A percentile compares a stretch with the other conserved stretches of the same genome.
phyloP scores from a whole-genome alignment of 306 rosid genomes.

The Trifolium subterraneum region DNA sequence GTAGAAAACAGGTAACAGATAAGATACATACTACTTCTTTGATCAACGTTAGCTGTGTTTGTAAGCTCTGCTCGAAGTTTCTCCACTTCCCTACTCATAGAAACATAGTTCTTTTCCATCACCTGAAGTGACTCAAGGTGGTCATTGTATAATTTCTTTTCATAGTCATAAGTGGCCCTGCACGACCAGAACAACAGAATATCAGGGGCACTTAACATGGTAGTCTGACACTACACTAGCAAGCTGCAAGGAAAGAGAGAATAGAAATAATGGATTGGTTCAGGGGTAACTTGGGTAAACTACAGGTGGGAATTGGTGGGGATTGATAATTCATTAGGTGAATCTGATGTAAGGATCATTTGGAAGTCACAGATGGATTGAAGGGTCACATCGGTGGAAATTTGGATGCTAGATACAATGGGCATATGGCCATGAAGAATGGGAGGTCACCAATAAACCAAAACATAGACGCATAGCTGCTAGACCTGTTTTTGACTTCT shows the following conservation, averaged over 20 bases:
- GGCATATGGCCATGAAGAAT: background rate
- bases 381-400: constrained; percentile 3
- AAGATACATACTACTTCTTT: constrained; percentile 58
- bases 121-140: constrained; percentile 96
- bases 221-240: constrained; percentile 24
- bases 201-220: constrained; percentile 37
- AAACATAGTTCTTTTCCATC: constrained; percentile 90
- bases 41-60: constrained; percentile 62
- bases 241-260: constrained; percentile 29
- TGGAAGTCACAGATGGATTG: constrained; percentile 14
- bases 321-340: constrained; percentile 11
- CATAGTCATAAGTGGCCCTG: constrained; percentile 90
- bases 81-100: constrained; percentile 95
- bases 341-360: constrained; percentile 19
- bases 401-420: constrained; percentile 15
- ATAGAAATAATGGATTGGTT: constrained; percentile 13
- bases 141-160: constrained; percentile 85
- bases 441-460: constrained; percentile 17
- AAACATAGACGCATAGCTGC: constrained; percentile 3
- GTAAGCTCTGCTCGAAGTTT: constrained; percentile 91
- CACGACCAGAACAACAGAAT: constrained; percentile 50
- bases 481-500: constrained; percentile 23
- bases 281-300: background rate
- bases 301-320: background rate
- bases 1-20: constrained; percentile 40